Base-by-base conservation (phyloP, 352 stramenopile species). In the Plasmopara muralis region DNA sequence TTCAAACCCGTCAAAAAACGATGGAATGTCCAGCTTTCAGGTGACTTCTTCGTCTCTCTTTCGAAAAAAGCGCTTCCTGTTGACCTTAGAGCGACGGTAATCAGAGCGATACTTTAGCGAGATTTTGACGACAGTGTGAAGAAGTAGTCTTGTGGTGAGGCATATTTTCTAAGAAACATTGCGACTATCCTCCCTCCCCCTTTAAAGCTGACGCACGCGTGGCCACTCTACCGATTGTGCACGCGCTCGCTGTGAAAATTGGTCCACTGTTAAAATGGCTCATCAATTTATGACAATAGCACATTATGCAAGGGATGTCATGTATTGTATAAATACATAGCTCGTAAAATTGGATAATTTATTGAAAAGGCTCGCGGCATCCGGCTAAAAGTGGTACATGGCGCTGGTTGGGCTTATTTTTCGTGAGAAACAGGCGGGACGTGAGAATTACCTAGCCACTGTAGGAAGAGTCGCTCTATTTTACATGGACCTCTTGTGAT, bases 301-400 rank as follows among this genome's bases (percentile, higher is more conserved):
- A 5, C 5, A 12, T 35, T 1, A 35, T 12, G 31, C 1, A 5
- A 35, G 5, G 0, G 31, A 8, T 35, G 31, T 35, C 20, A 25
- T 25, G 3, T 25, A 25, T 25, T 25, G 20, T 35, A 8, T 12
- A 12, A 35, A 2, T 35, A 35, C 31, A 35, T 35, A 12, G 10
- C 6, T 5, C 10, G 31, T 35, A 12, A 5, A 35, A 35, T 2
- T 35, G 10, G 10, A 35, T 35, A 35, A 2, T 25, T 25, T 12
- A 35, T 12, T 5, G 31, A 35, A 8, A 15, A 48, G 43, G 43
- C 3, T 43, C 12, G 4, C 5, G 52, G 52, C 31, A 37, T 34
- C 42, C 43, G 12, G 9, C 14, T 42, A 30, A 64, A 64, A 64
- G 57, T 64, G 51, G 57, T 42, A 64, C 45, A 31, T 53, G 56